These are phyloP conservation scores for Rhynchosporium agropyri DNA, from an alignment of 2,329 filamentous ascomycete species.

Conservation along the genomic window DNA sequence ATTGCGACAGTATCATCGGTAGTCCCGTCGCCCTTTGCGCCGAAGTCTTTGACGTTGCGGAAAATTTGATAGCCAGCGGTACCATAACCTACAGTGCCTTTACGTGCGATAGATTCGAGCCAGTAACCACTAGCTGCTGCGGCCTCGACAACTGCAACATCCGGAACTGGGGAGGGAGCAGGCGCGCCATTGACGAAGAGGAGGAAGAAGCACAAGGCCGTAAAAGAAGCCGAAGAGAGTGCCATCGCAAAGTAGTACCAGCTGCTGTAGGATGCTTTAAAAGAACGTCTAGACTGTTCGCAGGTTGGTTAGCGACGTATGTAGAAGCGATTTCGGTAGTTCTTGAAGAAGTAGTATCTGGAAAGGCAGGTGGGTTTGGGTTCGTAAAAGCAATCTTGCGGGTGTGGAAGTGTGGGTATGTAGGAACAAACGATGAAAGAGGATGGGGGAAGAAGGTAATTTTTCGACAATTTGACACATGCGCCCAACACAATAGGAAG, in stretches of 20 bases:
- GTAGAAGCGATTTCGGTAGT: slow-evolving; percentile 16
- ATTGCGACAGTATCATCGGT: slow-evolving; percentile 87
- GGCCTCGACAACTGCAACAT: slow-evolving; percentile 18
- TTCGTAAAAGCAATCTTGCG: background rate
- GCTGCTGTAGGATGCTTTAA: slow-evolving; percentile 40
- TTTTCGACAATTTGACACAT: background rate
- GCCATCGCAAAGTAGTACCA: slow-evolving; percentile 43
- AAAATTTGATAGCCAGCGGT: slow-evolving; percentile 68
- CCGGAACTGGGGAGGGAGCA: slow-evolving; percentile 29
- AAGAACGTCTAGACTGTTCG: slow-evolving; percentile 38
- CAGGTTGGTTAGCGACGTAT: slow-evolving; percentile 28
- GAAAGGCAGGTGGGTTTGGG: background rate
- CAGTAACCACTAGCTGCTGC: slow-evolving; percentile 37
- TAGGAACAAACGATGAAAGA: slow-evolving; percentile 11
- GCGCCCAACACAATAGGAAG: slow-evolving; percentile 9
- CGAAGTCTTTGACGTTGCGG: slow-evolving; percentile 77
- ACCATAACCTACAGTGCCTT: slow-evolving; percentile 42
- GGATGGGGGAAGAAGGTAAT: background rate
- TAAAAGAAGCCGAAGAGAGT: slow-evolving; percentile 38
- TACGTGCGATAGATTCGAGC: slow-evolving; percentile 39
- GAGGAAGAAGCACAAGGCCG: slow-evolving; percentile 38
- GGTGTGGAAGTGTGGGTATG: slow-evolving; percentile 4
- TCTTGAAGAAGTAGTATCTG: slow-evolving; percentile 12
- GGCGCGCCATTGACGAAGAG: slow-evolving; percentile 36
- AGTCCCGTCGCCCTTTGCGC: slow-evolving; percentile 66